Evolutionary conservation across 2,329 filamentous ascomycete genomes (phyloP).

Genomic region (Paracamarosporium sp.): DNA sequence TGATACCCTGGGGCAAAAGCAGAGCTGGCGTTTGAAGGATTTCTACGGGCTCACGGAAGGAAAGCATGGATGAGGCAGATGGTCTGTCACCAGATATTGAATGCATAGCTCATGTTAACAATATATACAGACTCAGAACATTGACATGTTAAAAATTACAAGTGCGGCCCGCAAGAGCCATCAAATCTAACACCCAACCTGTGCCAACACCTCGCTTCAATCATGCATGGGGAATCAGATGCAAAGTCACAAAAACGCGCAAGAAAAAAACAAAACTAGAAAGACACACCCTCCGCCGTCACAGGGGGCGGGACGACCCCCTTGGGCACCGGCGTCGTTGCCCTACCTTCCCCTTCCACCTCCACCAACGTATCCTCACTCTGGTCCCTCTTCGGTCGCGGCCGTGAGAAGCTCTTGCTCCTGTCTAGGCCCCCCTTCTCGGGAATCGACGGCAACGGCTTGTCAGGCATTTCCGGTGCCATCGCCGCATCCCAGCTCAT

Average conservation of each 20-base stretch:
- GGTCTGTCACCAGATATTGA: slow-evolving; percentile 10
- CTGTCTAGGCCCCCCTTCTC: slow-evolving; percentile 4
- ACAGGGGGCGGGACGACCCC: slow-evolving; percentile 4
- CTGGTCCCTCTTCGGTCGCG: slow-evolving; percentile 6
- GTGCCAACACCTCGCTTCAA: slow-evolving; percentile 11
- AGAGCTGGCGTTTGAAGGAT: neutral
- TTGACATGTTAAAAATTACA: slow-evolving; percentile 11
- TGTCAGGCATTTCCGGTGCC: slow-evolving; percentile 6
- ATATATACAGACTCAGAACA: slow-evolving; percentile 25
- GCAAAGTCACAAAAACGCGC: neutral
- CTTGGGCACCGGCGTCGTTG: neutral
- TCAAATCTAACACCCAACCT: neutral
- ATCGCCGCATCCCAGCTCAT: slow-evolving; percentile 9
- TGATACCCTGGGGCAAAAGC: neutral
- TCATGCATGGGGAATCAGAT: slow-evolving; percentile 4
- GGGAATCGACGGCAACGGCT: slow-evolving; percentile 7
- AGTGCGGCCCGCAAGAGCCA: neutral
- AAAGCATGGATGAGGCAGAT: neutral
- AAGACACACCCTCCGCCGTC: slow-evolving; percentile 5
- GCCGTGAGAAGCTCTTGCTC: slow-evolving; percentile 9
- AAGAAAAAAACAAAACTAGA: neutral
- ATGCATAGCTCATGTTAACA: slow-evolving; percentile 10
- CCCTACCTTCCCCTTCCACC: neutral
- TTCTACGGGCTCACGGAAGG: neutral
- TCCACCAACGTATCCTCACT: slow-evolving; percentile 6